Evolutionary conservation across 225 moss, liverwort and hornwort species (phyloP), one percentile per base, ranked within the genome.

Genomic region (Lunularia cruciata): DNA sequence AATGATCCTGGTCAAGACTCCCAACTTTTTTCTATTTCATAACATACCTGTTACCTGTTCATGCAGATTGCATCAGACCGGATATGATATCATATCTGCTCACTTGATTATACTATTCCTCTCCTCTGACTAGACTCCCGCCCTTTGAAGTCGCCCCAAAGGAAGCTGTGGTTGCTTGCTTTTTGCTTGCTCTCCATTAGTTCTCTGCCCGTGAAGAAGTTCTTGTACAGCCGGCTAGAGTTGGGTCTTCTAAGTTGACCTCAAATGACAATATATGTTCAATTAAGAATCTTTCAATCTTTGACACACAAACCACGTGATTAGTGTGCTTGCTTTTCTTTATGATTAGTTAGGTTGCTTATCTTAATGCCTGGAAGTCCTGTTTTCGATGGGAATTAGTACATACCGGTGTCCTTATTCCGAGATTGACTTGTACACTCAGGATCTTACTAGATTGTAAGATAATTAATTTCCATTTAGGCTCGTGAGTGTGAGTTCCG

Each of bases 1-100:
- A 46, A 62, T 61, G 19, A 73, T 69, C 51, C 60, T 67, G 52
- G 77, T 72, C 77, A 52, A 52, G 47, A 34, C 67, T 67, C 36
- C 67, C n/a, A n/a, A 67, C 11, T 31, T 46, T 65, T 37, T 65
- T 32, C 65, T 11, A 39, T 25, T 61, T 20, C 18, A 64, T 46
- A 64, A 61, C 42, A 61, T 39, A 26, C 35, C 35, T 35, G 58
- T 59, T 26, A 61, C 63, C 27, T 64, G 13, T 64, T 64, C 63
- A 45, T 43, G 18, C 46, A 64, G 63, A 62, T 31, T 59, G 6
- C 37, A 37, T 60, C 23, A 60, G 38, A 60, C 60, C 37, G 11
- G 60, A 60, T 37, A 63, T 42, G 28, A 43, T 11, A 3, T 13
- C n/a, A 43, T 42, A 63, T 43, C 42, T 28, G 43, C 43, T 25